phyloP scores from a whole-genome alignment of 257 asterid species.

The Marsdenia floribunda region DNA sequence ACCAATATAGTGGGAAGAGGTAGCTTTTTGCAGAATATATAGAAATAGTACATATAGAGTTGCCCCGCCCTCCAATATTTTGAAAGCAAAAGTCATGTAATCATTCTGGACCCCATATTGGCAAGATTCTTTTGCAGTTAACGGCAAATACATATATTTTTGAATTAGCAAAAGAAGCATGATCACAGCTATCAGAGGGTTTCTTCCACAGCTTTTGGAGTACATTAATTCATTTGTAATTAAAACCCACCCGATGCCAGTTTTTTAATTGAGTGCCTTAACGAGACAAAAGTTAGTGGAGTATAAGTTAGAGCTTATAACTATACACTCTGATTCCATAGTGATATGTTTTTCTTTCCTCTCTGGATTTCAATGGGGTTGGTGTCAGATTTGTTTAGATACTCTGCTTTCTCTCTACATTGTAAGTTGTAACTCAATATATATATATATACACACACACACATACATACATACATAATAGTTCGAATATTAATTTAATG shows the following conservation, averaged over 20 bases:
- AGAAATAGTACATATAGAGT: neutral
- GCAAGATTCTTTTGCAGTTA: constrained; percentile 36
- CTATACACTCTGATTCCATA: constrained; percentile 26
- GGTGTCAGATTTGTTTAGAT: constrained; percentile 36
- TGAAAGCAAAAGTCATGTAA: constrained; percentile 9
- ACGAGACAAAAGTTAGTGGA: constrained; percentile 27
- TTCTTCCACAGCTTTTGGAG: constrained; percentile 49
- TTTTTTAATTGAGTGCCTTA: constrained; percentile 2
- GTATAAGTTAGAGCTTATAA: constrained; percentile 10
- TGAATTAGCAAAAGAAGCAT: neutral
- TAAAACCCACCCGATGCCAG: constrained; percentile 3
- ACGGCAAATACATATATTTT: constrained; percentile 16
- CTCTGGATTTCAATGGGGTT: constrained; percentile 32
- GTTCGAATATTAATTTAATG: neutral
- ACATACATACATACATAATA: neutral
- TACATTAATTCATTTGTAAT: neutral
- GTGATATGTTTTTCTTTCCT: constrained; percentile 25
- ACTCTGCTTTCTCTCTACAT: constrained; percentile 13
- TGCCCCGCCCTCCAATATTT: constrained; percentile 11
- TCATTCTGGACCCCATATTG: constrained; percentile 9
- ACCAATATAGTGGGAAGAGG: neutral
- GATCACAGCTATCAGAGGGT: neutral
- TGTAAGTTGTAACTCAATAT: no score
- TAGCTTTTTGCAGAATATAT: neutral
- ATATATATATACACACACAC: no score